Conservation (phyloP, 2,329 filamentous ascomycete species). For the Sporothrix schenckii region DNA sequence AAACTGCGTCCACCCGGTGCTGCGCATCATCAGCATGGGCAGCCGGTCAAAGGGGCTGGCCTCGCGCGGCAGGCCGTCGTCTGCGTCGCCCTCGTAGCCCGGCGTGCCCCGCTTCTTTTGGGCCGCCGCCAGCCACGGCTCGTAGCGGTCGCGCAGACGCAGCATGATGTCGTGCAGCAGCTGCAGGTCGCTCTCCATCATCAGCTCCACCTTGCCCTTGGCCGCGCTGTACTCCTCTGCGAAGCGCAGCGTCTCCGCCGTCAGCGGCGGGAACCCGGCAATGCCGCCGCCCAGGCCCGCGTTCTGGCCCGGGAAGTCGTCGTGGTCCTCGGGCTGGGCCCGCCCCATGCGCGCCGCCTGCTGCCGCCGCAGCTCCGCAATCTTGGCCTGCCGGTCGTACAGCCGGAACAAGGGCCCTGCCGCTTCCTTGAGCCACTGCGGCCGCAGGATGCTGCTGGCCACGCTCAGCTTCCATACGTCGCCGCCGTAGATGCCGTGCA, state of each 20-base stretch:
- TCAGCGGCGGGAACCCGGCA: constrained; percentile 16
- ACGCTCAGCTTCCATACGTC: constrained; percentile 80
- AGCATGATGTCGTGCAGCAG: constrained; percentile 30
- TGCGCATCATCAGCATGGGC: constrained; percentile 40
- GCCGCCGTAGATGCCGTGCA: constrained; percentile 92
- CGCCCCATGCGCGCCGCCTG: background rate
- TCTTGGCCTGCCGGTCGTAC: background rate
- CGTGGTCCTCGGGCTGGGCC: constrained; percentile 2
- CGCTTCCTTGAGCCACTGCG: constrained; percentile 30
- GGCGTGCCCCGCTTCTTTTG: background rate
- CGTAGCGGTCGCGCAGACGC: constrained; percentile 16
- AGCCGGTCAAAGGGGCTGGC: constrained; percentile 23
- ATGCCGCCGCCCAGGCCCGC: constrained; percentile 14
- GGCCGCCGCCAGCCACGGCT: constrained; percentile 22
- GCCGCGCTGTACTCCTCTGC: background rate
- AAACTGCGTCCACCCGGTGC: constrained; percentile 45
- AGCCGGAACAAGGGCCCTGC: background rate
- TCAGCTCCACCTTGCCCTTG: background rate
- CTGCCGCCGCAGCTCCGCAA: constrained; percentile 2
- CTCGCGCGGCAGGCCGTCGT: background rate
- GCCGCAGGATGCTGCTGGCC: constrained; percentile 35
- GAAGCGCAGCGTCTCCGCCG: background rate
- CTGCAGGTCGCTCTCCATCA: constrained; percentile 29
- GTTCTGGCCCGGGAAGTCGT: constrained; percentile 15
- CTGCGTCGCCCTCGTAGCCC: background rate